Evolutionary conservation across 2,329 filamentous ascomycete species (phyloP), one percentile per base, ranked within the genome.

Genomic region (Albifimbria verrucaria): DNA sequence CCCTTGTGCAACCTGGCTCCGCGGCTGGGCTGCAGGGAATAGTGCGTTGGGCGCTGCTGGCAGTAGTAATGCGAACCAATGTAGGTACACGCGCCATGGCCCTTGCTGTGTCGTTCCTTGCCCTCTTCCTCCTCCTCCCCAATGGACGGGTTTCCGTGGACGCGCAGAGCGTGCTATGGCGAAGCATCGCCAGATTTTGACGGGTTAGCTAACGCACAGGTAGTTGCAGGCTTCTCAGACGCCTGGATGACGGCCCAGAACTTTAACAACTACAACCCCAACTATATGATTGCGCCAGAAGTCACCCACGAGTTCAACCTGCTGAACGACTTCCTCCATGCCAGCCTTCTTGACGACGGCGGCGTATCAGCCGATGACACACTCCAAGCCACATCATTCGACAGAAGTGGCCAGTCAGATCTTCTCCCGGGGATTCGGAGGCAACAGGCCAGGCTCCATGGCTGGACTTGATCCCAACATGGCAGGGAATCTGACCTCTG

Each of bases 261-360:
- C 68, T 94, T 90, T 71, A 95, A 94, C 74, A 90, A 86, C 68
- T 91, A 92, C 67, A 91, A 97, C 73, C 89, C 90, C 54, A 94
- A 90, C 66, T 97, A 94, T 77, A 92, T 96, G 88, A 95, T 97
- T 74, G 76, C 79, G 48, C 90, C 92, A 57, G 94, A 99, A 73
- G 90, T 97, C 62, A 92, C 89, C 56, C 94, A 94, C 74, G 94
- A 99, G 77, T 97, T 96, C 71, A 96, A 97, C 68, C 77, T 97
- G 49, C 84, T 99, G 66, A 96, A 95, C 77, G 93, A 99, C 71
- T 97, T 97, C 68, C 81, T 99, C 56, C 94, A 92, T 71, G 95
- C 87, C 61, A 96, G 90, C 67, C 77, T 97, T 52, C 81, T 97
- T 59, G 92, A 97, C 73, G 92, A 96, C 69, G 84, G 83, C 56